Evolutionary conservation across 2,329 filamentous ascomycete genomes (phyloP).

Genomic region (Alternaria consortialis): DNA sequence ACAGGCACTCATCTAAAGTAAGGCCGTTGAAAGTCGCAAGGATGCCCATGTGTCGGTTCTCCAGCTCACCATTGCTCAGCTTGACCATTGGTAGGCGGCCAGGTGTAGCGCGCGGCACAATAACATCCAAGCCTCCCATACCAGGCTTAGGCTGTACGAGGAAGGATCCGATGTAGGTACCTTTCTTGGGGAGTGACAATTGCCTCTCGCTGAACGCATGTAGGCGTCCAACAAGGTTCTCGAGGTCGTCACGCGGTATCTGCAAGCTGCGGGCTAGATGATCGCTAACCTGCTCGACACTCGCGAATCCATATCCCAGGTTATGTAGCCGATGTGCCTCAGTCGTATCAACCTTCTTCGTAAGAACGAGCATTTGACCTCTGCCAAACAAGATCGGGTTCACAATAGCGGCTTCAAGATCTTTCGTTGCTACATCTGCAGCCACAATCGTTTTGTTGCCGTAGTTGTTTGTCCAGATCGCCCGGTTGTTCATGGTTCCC

Average conservation of each 20-base stretch:
- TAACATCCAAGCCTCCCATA: slow-evolving; percentile 55
- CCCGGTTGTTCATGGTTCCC: slow-evolving; percentile 67
- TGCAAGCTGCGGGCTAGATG: slow-evolving; percentile 78
- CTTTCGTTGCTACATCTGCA: slow-evolving; percentile 36
- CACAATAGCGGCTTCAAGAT: slow-evolving; percentile 52
- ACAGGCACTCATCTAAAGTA: slow-evolving; percentile 42
- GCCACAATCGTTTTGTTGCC: slow-evolving; percentile 37
- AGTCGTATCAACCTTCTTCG: slow-evolving; percentile 67
- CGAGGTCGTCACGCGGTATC: slow-evolving; percentile 70
- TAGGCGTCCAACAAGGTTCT: slow-evolving; percentile 70
- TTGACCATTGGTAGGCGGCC: slow-evolving; percentile 57
- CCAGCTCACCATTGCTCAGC: slow-evolving; percentile 43
- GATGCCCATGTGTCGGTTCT: slow-evolving; percentile 32
- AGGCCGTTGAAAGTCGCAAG: slow-evolving; percentile 39
- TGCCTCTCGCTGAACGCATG: slow-evolving; percentile 59
- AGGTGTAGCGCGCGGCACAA: slow-evolving; percentile 53
- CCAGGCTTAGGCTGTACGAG: slow-evolving; percentile 50
- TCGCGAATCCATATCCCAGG: slow-evolving; percentile 79
- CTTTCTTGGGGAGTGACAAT: slow-evolving; percentile 59
- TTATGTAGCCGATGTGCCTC: slow-evolving; percentile 73
- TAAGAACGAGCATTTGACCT: slow-evolving; percentile 83
- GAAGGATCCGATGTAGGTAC: slow-evolving; percentile 53
- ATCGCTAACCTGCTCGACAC: slow-evolving; percentile 65
- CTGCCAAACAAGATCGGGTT: slow-evolving; percentile 63
- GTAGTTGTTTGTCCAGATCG: slow-evolving; percentile 55